A percentile compares a stretch with the other conserved stretches of the same genome.
Evolutionary conservation across 1,284 basidiomycete genomes (phyloP).

Genomic region (Xerocomus cyaneibrunnescens): DNA sequence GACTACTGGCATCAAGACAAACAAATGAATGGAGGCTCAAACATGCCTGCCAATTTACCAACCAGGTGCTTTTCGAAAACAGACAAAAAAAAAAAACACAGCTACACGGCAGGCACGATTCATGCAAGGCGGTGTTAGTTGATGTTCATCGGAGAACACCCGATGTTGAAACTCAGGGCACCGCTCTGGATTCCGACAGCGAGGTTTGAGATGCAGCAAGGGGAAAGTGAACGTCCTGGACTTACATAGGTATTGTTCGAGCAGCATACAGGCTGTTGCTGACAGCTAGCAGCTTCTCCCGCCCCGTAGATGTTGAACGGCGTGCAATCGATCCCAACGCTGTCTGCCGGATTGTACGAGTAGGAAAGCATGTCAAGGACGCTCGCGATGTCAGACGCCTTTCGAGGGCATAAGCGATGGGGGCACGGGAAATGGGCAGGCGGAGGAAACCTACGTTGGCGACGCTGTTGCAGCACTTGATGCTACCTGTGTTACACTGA

Average conservation of each 20-base stretch:
- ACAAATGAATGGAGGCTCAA: not conserved
- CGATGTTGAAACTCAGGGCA: constrained; percentile 15
- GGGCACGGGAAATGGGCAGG: not conserved
- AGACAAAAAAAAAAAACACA: not conserved
- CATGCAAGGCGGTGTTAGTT: constrained; percentile 12
- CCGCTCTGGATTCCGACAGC: constrained; percentile 12
- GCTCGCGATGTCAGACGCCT: constrained; percentile 11
- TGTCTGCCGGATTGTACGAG: constrained; percentile 18
- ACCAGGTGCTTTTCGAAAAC: not conserved
- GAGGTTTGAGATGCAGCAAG: not conserved
- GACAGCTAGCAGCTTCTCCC: constrained; percentile 22
- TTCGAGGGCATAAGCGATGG: not conserved
- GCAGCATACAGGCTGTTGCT: constrained; percentile 29
- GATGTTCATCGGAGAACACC: constrained; percentile 28
- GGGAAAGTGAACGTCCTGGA: not conserved
- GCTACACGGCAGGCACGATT: not conserved
- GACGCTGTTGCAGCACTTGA: constrained; percentile 22
- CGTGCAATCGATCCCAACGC: constrained; percentile 26
- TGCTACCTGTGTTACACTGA: constrained; percentile 18
- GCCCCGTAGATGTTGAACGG: constrained; percentile 25
- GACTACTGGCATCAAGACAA: too few relatives aligned
- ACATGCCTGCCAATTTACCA: not conserved
- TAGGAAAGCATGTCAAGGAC: constrained; percentile 18
- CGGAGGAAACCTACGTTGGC: constrained; percentile 16
- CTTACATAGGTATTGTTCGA: constrained; percentile 17